Evolutionary conservation across 2,329 filamentous ascomycete species (phyloP).

Genomic region (Talaromyces sp.): DNA sequence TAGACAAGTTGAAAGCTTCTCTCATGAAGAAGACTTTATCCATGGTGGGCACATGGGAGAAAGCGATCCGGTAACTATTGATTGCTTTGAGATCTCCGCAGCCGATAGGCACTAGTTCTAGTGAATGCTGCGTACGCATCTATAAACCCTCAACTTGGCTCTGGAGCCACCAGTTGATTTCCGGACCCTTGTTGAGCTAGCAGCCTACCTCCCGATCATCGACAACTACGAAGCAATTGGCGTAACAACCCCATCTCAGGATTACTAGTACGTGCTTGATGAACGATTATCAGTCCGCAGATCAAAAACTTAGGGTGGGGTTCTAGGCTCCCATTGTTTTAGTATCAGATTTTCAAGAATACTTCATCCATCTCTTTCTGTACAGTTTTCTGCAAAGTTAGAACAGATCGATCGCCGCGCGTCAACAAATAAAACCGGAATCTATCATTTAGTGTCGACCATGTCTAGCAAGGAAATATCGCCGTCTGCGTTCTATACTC

Average conservation of each 20-base stretch:
- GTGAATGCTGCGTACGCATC: neutral
- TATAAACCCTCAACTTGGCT: neutral
- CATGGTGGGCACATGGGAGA: too few species aligned
- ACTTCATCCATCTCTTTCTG: neutral
- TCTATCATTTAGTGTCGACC: neutral
- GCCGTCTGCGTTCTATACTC: neutral
- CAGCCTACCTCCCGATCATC: neutral
- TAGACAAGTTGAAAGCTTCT: neutral
- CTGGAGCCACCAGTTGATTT: neutral
- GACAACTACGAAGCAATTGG: neutral
- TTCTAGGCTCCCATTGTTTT: too few species aligned
- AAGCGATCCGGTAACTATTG: too few species aligned
- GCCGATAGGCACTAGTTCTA: neutral
- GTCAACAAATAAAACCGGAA: neutral
- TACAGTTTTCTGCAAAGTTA: neutral
- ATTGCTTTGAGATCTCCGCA: neutral
- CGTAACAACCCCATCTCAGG: too few species aligned
- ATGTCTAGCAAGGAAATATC: neutral
- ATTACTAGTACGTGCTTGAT: neutral
- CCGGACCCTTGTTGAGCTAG: neutral
- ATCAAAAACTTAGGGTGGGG: neutral
- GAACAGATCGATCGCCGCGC: neutral
- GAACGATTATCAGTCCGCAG: neutral
- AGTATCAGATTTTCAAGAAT: neutral
- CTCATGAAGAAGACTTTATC: too few species aligned